Percentiles rank a stretch among this genome's conserved stretches.
Conservation (phyloP, 805 yeast species). For the Wickerhamomyces silvicola region DNA sequence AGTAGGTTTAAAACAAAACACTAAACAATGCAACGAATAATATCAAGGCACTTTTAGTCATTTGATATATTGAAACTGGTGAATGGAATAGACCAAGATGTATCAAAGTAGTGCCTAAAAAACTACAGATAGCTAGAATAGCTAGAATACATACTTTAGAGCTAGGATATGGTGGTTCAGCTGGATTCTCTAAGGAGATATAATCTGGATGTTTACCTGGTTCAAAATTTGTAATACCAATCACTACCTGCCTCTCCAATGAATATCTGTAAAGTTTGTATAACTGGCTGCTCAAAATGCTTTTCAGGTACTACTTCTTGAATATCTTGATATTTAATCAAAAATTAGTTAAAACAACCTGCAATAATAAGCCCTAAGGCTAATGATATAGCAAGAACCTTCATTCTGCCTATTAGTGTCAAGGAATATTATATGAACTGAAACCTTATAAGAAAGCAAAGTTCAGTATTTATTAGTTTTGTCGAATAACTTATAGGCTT, state of each 20-base stretch:
- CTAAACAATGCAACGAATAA: slow-evolving; percentile 70
- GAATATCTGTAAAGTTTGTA: slow-evolving; percentile 79
- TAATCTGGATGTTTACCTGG: neutral
- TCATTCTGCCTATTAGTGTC: too few relatives aligned
- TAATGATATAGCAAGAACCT: slow-evolving; percentile 7
- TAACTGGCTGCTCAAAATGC: slow-evolving; percentile 68
- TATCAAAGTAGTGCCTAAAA: slow-evolving; percentile 68
- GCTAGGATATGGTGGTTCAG: slow-evolving; percentile 15
- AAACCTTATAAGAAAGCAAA: slow-evolving; percentile 1
- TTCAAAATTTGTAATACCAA: slow-evolving; percentile 1
- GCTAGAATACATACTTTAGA: slow-evolving; percentile 34
- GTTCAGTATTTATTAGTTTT: too few relatives aligned
- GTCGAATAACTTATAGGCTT: too few relatives aligned
- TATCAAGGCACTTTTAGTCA: slow-evolving; percentile 78
- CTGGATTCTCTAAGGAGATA: neutral
- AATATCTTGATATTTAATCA: slow-evolving; percentile 71
- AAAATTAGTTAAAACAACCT: slow-evolving; percentile 67
- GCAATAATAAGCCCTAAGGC: slow-evolving; percentile 51
- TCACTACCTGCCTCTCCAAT: slow-evolving; percentile 49
- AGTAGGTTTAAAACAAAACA: slow-evolving; percentile 46
- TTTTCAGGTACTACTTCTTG: slow-evolving; percentile 53
- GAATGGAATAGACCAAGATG: slow-evolving; percentile 67
- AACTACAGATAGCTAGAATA: slow-evolving; percentile 66
- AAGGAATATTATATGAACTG: neutral
- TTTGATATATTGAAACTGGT: slow-evolving; percentile 77